A percentile compares a stretch with the other conserved stretches of the same genome.
Evolutionary conservation across 2,329 filamentous ascomycete genomes (phyloP).

Genomic region (Trichoderma aggressivum): DNA sequence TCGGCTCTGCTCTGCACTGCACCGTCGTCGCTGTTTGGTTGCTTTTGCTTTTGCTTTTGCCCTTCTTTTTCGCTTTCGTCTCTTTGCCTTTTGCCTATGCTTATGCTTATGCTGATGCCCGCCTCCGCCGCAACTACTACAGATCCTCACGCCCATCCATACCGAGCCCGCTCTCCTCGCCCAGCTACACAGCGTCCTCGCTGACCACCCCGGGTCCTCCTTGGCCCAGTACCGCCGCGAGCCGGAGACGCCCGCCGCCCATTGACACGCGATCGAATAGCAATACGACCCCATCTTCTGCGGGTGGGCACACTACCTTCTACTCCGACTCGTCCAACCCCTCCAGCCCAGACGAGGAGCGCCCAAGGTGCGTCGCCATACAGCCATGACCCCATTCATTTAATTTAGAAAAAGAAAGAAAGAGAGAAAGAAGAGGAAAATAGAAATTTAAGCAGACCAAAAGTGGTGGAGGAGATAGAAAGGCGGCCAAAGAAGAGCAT

Average conservation of each 20-base stretch:
- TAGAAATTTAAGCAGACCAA: background rate
- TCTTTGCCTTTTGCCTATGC: background rate
- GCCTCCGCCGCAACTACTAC: constrained; percentile 24
- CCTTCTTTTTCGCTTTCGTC: background rate
- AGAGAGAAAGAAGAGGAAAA: too few species aligned
- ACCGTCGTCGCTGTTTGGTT: background rate
- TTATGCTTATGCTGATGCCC: constrained; percentile 20
- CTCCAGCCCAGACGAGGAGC: constrained; percentile 32
- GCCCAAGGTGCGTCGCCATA: constrained; percentile 32
- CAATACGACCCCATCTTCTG: constrained; percentile 14
- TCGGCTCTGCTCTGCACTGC: background rate
- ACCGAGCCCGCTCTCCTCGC: constrained; percentile 50
- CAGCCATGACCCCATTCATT: background rate
- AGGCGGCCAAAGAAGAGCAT: background rate
- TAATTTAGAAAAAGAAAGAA: background rate
- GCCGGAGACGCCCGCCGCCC: constrained; percentile 26
- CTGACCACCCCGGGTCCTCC: constrained; percentile 37
- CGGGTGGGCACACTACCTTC: constrained; percentile 32
- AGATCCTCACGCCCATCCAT: constrained; percentile 49
- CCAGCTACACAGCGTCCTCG: constrained; percentile 40
- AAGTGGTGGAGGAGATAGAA: background rate
- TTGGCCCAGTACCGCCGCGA: constrained; percentile 10
- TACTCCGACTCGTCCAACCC: constrained; percentile 38
- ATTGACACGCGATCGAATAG: constrained; percentile 19
- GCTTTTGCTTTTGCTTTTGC: background rate